These are phyloP conservation scores for Fistulinella cinereoalba DNA, from an alignment of 1,284 basidiomycete genomes.

Conservation along the genomic window DNA sequence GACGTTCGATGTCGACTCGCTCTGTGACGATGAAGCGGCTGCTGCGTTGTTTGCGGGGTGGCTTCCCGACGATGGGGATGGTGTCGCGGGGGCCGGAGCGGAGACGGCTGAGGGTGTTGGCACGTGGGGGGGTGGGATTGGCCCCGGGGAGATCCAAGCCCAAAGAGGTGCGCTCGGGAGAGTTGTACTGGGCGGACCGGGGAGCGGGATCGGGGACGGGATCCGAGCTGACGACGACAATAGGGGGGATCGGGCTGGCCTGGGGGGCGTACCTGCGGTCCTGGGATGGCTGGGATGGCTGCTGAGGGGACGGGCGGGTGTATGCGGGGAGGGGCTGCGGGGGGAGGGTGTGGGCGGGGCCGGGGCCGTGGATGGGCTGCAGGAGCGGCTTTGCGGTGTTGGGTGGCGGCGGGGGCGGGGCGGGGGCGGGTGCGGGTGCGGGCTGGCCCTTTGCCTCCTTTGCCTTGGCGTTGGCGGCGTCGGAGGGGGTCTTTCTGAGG, in stretches of 20 bases:
- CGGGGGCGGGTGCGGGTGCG: constrained; percentile 43
- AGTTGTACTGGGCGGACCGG: constrained; percentile 42
- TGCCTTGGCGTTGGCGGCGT: constrained; percentile 65
- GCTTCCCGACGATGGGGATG: constrained; percentile 92
- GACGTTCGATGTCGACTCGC: constrained; percentile 92
- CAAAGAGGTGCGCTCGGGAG: constrained; percentile 53
- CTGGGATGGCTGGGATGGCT: constrained; percentile 36
- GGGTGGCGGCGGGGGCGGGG: constrained; percentile 62
- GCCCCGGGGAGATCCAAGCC: constrained; percentile 44
- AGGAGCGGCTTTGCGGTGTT: constrained; percentile 62
- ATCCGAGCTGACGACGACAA: constrained; percentile 88
- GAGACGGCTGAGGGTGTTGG: constrained; percentile 62
- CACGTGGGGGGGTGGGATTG: constrained; percentile 57
- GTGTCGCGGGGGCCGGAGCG: constrained; percentile 86
- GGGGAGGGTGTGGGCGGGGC: constrained; percentile 41
- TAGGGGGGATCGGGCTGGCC: constrained; percentile 67
- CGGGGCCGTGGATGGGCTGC: constrained; percentile 43
- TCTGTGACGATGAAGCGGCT: constrained; percentile 96
- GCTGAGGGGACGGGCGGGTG: constrained; percentile 42
- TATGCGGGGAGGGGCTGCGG: constrained; percentile 37
- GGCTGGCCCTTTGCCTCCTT: constrained; percentile 55
- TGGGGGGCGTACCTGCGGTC: constrained; percentile 55
- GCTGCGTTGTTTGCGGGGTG: constrained; percentile 93
- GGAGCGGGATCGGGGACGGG: constrained; percentile 53
- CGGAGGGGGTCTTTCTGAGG: constrained; percentile 65